Evolutionary conservation across 2,329 filamentous ascomycete species (phyloP).

Genomic region (Aspergillus latus): DNA sequence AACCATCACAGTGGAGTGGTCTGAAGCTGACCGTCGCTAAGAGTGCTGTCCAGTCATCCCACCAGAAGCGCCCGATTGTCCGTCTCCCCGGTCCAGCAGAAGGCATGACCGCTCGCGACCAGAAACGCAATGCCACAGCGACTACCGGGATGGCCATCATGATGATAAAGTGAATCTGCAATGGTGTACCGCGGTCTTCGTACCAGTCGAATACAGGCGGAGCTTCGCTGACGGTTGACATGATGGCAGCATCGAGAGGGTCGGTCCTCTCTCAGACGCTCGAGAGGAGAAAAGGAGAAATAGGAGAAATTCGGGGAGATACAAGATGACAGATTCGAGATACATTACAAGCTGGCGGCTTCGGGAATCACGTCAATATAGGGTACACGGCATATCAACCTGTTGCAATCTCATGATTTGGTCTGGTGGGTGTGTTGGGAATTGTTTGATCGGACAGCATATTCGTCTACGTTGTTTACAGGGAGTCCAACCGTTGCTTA

Average conservation of each 20-base stretch:
- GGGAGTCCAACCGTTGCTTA: too few relatives aligned
- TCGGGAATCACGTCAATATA: not conserved
- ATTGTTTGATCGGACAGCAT: not conserved
- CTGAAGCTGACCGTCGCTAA: not conserved
- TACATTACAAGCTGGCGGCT: too few relatives aligned
- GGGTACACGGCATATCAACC: not conserved
- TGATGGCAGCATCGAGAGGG: not conserved
- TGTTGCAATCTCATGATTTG: not conserved
- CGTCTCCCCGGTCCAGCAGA: not conserved
- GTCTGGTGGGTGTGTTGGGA: not conserved
- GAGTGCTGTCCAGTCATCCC: not conserved
- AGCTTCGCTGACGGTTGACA: not conserved
- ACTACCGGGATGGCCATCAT: not conserved
- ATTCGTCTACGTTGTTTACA: not conserved
- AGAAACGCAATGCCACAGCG: not conserved
- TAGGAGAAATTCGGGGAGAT: not conserved
- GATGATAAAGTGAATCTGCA: not conserved
- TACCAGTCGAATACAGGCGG: not conserved
- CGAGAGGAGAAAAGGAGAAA: not conserved
- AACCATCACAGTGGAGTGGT: not conserved
- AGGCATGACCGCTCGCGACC: not conserved
- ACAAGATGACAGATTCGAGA: too few relatives aligned
- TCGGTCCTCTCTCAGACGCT: not conserved
- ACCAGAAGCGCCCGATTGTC: not conserved
- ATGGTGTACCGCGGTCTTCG: not conserved